A percentile compares a stretch with the other conserved stretches of the same genome.
Evolutionary conservation across 345 rosid genomes (phyloP).

Genomic region (Kandelia obovata): DNA sequence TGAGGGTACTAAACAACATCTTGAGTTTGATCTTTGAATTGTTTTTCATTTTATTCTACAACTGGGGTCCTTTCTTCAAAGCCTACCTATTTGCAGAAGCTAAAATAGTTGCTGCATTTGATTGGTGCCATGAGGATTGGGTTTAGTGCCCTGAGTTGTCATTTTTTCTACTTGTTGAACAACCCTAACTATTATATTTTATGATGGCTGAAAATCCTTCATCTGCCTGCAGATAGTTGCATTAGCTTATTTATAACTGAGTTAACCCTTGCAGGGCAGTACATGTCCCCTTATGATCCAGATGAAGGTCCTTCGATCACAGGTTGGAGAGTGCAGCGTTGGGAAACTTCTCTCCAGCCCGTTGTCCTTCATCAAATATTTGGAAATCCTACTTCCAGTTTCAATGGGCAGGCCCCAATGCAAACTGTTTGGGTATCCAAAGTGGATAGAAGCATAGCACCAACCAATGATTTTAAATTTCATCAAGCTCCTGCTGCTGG

Average conservation of each 20-base stretch:
- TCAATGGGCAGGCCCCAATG: slow-evolving; percentile 92
- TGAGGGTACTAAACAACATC: slow-evolving; percentile 55
- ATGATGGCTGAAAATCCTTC: background rate
- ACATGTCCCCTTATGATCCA: slow-evolving; percentile 99
- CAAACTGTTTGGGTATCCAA: slow-evolving; percentile 97
- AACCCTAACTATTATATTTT: background rate
- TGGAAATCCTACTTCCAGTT: slow-evolving; percentile 88
- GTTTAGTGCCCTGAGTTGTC: too few species aligned
- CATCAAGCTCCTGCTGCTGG: slow-evolving; percentile 53
- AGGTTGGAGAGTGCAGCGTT: slow-evolving; percentile 99
- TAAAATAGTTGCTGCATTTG: too few species aligned
- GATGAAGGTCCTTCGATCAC: slow-evolving; percentile 99
- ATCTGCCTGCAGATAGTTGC: background rate
- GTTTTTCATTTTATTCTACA: background rate
- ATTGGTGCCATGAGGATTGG: too few species aligned
- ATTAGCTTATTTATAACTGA: slow-evolving; percentile 6
- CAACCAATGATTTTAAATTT: slow-evolving; percentile 71
- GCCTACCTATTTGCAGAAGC: too few species aligned
- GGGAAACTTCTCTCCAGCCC: slow-evolving; percentile 97
- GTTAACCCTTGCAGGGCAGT: slow-evolving; percentile 63
- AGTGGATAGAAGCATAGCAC: slow-evolving; percentile 92
- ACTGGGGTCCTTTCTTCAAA: too few species aligned
- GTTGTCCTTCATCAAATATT: slow-evolving; percentile 97
- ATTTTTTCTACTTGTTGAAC: too few species aligned
- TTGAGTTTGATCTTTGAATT: background rate